Evolutionary conservation across 2,329 filamentous ascomycete species (phyloP).

Genomic region (Botrytis medusae): DNA sequence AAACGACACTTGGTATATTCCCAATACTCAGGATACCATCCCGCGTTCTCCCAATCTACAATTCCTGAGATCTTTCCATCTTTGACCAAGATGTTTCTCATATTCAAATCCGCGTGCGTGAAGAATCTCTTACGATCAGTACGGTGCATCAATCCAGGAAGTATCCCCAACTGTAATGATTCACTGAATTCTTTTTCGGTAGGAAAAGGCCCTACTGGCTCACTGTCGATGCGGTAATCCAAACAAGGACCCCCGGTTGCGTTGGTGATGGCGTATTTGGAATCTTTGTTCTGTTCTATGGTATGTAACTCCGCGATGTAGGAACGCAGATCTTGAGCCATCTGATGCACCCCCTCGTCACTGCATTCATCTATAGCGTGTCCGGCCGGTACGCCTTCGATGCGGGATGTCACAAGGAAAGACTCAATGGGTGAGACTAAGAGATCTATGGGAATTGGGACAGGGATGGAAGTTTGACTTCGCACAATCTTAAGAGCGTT

Average conservation of each 20-base stretch:
- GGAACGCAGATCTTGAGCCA: background rate
- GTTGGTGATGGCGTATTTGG: background rate
- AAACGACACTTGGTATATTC: background rate
- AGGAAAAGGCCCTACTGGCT: background rate
- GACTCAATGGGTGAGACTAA: background rate
- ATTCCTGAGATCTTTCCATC: background rate
- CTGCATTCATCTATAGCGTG: background rate
- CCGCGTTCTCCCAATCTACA: background rate
- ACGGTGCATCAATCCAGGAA: background rate
- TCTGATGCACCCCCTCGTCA: background rate
- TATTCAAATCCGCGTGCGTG: background rate
- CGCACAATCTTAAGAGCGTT: background rate
- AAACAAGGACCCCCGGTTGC: background rate
- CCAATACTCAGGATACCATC: background rate
- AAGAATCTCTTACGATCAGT: background rate
- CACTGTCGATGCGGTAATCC: background rate
- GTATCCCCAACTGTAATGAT: background rate
- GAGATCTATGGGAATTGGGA: background rate
- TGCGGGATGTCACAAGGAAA: background rate
- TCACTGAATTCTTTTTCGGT: background rate
- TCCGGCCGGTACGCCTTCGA: background rate
- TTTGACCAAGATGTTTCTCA: background rate
- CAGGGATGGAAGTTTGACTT: background rate
- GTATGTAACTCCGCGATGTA: background rate
- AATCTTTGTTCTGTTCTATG: background rate